phyloP scores from a whole-genome alignment of 331 rosid species.

The Saraca asoca region DNA sequence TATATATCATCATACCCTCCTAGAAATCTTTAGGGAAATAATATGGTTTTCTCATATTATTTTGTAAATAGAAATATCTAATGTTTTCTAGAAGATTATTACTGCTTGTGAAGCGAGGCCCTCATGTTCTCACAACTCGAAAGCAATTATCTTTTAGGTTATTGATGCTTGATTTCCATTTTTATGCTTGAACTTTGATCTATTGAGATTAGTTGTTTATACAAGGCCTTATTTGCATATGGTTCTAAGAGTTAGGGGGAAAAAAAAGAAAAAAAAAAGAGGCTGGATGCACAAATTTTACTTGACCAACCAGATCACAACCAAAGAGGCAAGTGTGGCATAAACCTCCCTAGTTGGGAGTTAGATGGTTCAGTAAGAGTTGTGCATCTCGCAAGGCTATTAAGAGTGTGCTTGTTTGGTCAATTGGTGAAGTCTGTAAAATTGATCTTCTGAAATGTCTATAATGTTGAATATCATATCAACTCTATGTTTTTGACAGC shows the following conservation, averaged over 20 bases:
- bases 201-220: no score
- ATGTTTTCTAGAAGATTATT: neutral
- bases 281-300: no score
- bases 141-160: slow-evolving; percentile 1
- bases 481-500: slow-evolving; percentile 43
- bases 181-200: slow-evolving; percentile 6
- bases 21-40: neutral
- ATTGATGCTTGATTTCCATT: neutral
- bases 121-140: neutral
- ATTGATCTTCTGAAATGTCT: slow-evolving; percentile 27
- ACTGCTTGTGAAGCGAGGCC: neutral
- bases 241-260: no score
- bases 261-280: no score
- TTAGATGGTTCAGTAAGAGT: slow-evolving; percentile 3
- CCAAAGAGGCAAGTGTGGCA: no score
- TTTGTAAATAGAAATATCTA: neutral
- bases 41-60: neutral
- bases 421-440: slow-evolving; percentile 3
- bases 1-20: neutral
- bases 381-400: no score
- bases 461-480: slow-evolving; percentile 11
- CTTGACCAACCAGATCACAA: no score
- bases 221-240: no score
- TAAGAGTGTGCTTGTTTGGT: neutral
- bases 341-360: no score